Conservation (phyloP, 2,329 filamentous ascomycete genomes). For the Fusarium sp. region DNA sequence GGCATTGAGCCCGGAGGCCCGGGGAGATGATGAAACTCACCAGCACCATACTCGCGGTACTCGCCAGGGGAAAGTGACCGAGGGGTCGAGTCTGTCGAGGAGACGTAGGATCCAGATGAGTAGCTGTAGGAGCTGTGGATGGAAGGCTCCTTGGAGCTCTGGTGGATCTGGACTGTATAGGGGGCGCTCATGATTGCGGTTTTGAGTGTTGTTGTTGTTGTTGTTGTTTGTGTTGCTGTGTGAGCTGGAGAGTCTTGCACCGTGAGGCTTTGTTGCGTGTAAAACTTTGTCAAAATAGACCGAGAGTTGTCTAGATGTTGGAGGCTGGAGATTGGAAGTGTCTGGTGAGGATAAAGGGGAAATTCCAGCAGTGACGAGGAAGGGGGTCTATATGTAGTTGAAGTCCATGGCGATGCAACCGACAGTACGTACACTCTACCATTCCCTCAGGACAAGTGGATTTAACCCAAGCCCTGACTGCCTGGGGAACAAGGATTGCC, state of each 20-base stretch:
- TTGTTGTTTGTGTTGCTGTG: slow-evolving; percentile 16
- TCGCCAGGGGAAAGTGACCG: slow-evolving; percentile 45
- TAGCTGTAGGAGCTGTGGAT: slow-evolving; percentile 44
- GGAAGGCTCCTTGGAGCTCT: slow-evolving; percentile 46
- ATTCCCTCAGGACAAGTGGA: slow-evolving; percentile 31
- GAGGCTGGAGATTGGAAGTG: slow-evolving; percentile 28
- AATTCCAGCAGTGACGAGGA: slow-evolving; percentile 19
- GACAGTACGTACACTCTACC: slow-evolving; percentile 38
- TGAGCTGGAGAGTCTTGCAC: background rate
- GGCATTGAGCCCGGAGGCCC: slow-evolving; percentile 10
- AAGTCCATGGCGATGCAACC: slow-evolving; percentile 31
- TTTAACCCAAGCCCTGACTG: slow-evolving; percentile 32
- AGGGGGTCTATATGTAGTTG: slow-evolving; percentile 40
- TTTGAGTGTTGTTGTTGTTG: slow-evolving; percentile 3
- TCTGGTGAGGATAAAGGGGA: slow-evolving; percentile 22
- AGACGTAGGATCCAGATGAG: slow-evolving; percentile 44
- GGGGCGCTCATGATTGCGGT: slow-evolving; percentile 43
- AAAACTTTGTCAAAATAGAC: slow-evolving; percentile 5
- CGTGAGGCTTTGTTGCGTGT: slow-evolving; percentile 9
- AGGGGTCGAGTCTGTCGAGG: slow-evolving; percentile 43
- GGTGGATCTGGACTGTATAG: slow-evolving; percentile 50
- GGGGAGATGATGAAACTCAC: slow-evolving; percentile 39
- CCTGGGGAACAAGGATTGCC: slow-evolving; percentile 37
- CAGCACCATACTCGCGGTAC: slow-evolving; percentile 49
- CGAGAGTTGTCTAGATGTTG: slow-evolving; percentile 3